Evolutionary conservation across 2,329 filamentous ascomycete species (phyloP), one percentile per base, ranked within the genome.

Genomic region (Ascochyta lentis): DNA sequence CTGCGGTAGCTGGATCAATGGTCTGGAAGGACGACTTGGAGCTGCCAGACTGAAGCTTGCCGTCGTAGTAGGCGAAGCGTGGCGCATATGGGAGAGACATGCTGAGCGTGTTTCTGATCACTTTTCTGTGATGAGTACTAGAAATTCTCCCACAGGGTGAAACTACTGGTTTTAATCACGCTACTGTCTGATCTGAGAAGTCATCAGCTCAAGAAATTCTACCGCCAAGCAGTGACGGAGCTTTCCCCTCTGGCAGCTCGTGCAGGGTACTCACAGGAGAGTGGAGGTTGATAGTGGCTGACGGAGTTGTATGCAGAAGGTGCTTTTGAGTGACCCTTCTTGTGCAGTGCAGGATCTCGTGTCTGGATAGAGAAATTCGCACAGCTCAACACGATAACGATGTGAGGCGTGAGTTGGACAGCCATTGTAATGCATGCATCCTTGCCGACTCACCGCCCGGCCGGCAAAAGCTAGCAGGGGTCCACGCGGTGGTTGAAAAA

Each of bases 41-140:
- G 34, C 79, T 81, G 44, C 86, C 83, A 24, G 81, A 77, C 68
- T 91, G 90, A 40, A 82, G 77, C 71, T 84, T 83, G 74, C 92
- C 92, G 63, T 87, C 84, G 79, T 92, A 91, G 78, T 89, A 95
- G 61, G 92, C 87, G 71, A 89, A 84, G 61, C 86, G 83, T 39
- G 79, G 72, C 42, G 81, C 67, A 64, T 84, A 82, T 72, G 79
- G 70, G 55, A 72, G 71, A 53, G 69, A 65, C 66, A 73, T 74
- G 59, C 44, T 56, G 51, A 56, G 40, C 29, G 31, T 33, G 31
- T 38, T 37, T 39, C 24, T 45, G 49, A 13, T 19, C 13, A 6
- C 3, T 6, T 34, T 22, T 37, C 15, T 40, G 29, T 8, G 33
- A 31, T 16, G 7, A 16, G n/a, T 10, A 4, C 4, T 19, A 6